phyloP scores from a whole-genome alignment of 1,139 yeast species.

The Diutina ranongensis region DNA sequence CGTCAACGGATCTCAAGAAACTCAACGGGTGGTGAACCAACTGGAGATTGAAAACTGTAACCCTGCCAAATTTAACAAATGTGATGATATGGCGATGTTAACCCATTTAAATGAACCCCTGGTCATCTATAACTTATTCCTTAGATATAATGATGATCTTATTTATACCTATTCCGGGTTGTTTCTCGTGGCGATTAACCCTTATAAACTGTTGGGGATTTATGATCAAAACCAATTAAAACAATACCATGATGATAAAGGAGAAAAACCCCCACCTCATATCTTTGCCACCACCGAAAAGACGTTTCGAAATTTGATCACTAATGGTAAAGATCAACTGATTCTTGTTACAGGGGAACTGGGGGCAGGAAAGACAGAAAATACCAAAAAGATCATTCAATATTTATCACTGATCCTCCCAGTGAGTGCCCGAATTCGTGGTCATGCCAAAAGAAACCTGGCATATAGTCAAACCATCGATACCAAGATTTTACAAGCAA shows the following conservation, averaged over 20 bases:
- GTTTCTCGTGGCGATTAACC: slow-evolving; percentile 91
- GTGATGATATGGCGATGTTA: slow-evolving; percentile 91
- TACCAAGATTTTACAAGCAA: slow-evolving; percentile 80
- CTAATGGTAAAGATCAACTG: slow-evolving; percentile 69
- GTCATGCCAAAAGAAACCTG: slow-evolving; percentile 3
- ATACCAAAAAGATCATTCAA: slow-evolving; percentile 91
- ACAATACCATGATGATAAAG: slow-evolving; percentile 33
- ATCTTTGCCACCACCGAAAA: slow-evolving; percentile 86
- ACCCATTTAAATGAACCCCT: slow-evolving; percentile 94
- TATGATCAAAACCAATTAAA: slow-evolving; percentile 49
- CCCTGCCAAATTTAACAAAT: slow-evolving; percentile 86
- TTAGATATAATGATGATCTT: slow-evolving; percentile 65
- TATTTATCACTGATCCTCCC: slow-evolving; percentile 70
- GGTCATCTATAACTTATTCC: slow-evolving; percentile 69
- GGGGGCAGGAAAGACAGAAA: slow-evolving; percentile 98
- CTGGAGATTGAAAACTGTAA: slow-evolving; percentile 55
- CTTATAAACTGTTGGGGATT: slow-evolving; percentile 69
- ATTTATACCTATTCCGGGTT: slow-evolving; percentile 77
- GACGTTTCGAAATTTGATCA: slow-evolving; percentile 68
- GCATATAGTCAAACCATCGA: slow-evolving; percentile 35
- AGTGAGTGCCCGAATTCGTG: slow-evolving; percentile 7
- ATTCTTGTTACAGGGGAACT: slow-evolving; percentile 96
- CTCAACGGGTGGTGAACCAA: slow-evolving; percentile 27
- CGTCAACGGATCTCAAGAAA: slow-evolving; percentile 32
- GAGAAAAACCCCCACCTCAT: slow-evolving; percentile 59